phyloP scores from a whole-genome alignment of 192 early-diverging fungal species.

The Bifiguratus adelaidae region DNA sequence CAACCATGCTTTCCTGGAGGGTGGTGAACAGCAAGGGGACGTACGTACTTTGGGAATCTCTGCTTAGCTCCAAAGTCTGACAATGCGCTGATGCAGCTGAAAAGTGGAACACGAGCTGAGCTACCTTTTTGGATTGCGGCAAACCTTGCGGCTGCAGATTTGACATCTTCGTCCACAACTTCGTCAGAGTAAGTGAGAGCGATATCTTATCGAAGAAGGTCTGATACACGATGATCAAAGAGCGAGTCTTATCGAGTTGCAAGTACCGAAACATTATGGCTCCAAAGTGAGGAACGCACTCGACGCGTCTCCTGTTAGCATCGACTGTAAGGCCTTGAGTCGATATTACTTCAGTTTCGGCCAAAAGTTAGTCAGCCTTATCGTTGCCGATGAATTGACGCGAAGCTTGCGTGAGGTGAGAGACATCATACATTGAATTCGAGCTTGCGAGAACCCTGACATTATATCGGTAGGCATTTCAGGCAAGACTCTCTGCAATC shows the following conservation, averaged over 20 bases:
- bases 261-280: constrained; percentile 11
- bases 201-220: constrained; percentile 2
- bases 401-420: constrained; percentile 18
- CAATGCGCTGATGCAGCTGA: constrained; percentile 6
- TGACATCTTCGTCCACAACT: not conserved
- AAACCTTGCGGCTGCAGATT: constrained; percentile 6
- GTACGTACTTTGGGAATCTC: not conserved
- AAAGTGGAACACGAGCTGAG: constrained; percentile 14
- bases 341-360: constrained; percentile 32
- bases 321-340: constrained; percentile 23
- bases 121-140: constrained; percentile 33
- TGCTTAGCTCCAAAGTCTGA: not conserved
- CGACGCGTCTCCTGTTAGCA: constrained; percentile 16
- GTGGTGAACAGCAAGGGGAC: not conserved
- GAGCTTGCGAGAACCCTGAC: not conserved
- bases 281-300: constrained; percentile 17
- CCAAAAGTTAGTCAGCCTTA: constrained; percentile 13
- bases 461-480: constrained; percentile 21
- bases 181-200: not conserved
- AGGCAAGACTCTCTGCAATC: constrained; percentile 21
- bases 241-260: not conserved
- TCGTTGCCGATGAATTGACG: constrained; percentile 11
- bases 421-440: too few species aligned
- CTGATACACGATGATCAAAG: not conserved
- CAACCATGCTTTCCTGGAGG: not conserved